Evolutionary conservation across 768 basidiomycete species (phyloP), one percentile per base, ranked within the genome.

Genomic region (Phanerodontia chrysosporium): DNA sequence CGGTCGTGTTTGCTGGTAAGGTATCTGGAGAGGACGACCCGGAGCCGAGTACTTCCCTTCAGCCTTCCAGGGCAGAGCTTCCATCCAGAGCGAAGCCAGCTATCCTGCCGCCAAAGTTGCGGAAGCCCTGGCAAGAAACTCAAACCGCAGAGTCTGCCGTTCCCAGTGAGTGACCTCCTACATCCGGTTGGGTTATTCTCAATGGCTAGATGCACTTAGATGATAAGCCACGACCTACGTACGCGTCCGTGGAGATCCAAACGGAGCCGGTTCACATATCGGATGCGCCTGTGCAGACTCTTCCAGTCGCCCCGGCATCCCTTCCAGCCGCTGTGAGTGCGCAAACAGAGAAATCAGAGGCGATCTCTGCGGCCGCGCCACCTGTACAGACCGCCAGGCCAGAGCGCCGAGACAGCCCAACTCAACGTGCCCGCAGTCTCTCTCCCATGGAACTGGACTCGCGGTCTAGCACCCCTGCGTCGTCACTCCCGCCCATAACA

Each of bases 381-480:
- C 29, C 18, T 27, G 12, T 27, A 9, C 12, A 3, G 8, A 27
- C 25, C 6, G 36, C 21, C 48, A 14, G 24, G 49, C 28, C n/a
- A 22, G 55, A 22, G 35, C 32, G 35, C 30, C 13, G 13, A 7
- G 52, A 49, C 14, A 60, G 45, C 21, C 56, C 57, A 14, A 45
- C 64, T 44, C 71, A 69, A 54, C 70, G 58, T 53, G 76, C 78
- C 18, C 73, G 81, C 58, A 86, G 80, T 69, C 72, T 83, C 48
- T 83, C 83, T 49, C 83, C 83, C 0, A 85, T 84, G 83, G 86
- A 85, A 56, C 74, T 86, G 45, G 83, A 80, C 62, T 83, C 83
- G 7, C 67, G 76, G 7, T 62, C 72, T 18, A 76, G 73, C 59
- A 76, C 75, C 10, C 75, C 63, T 55, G 65, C 6, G 25, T 36